phyloP scores from a whole-genome alignment of 2,329 filamentous ascomycete genomes.

The Magnaporthiopsis poae region DNA sequence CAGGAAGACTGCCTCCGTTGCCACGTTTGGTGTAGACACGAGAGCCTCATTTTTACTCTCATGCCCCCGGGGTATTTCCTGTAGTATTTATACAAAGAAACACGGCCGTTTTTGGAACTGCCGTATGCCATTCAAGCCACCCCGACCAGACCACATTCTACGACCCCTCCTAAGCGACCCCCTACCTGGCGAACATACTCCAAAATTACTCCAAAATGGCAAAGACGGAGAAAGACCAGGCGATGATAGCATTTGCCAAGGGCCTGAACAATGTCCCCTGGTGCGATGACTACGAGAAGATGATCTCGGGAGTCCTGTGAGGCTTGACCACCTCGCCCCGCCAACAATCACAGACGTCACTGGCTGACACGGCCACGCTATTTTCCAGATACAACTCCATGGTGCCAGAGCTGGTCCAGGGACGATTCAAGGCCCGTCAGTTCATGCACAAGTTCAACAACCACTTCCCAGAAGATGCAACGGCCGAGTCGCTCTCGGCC shows the following conservation, averaged over 20 bases:
- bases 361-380: background rate
- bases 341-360: background rate
- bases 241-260: constrained; percentile 24
- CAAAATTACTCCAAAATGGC: no score
- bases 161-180: no score
- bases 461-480: constrained; percentile 40
- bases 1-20: background rate
- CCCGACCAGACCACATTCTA: background rate
- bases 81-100: background rate
- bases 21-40: background rate
- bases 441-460: constrained; percentile 54
- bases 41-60: background rate
- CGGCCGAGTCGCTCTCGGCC: constrained; percentile 26
- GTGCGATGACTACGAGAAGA: constrained; percentile 53
- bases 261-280: constrained; percentile 41
- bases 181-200: background rate
- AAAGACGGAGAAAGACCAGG: constrained; percentile 4
- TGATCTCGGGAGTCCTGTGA: constrained; percentile 54
- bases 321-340: constrained; percentile 12
- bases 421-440: constrained; percentile 43
- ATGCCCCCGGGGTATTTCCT: no score
- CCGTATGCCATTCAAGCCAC: background rate
- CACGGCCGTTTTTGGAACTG: background rate
- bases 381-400: constrained; percentile 38
- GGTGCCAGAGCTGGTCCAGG: constrained; percentile 36